These are phyloP conservation scores for Dendrothele bispora DNA, from an alignment of 768 basidiomycete species.

Conservation along the genomic window DNA sequence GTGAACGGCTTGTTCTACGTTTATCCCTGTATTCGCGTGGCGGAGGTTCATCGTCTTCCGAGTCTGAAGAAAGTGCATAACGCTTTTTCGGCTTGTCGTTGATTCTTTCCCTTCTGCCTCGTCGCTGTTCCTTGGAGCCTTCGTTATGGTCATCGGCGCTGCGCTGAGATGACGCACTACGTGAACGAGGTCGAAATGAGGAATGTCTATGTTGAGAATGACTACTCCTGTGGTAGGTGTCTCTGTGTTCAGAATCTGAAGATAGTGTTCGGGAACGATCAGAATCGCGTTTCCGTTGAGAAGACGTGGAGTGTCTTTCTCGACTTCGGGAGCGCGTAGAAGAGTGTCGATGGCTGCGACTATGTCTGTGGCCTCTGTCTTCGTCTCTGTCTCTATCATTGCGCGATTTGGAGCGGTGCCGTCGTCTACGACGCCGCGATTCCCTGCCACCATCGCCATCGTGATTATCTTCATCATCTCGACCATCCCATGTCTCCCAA, in stretches of 20 bases:
- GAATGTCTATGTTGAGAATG: neutral
- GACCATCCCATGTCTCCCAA: conserved; percentile 52
- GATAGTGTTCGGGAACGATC: too few relatives aligned
- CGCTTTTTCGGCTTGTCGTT: conserved; percentile 2
- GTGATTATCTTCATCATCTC: conserved; percentile 35
- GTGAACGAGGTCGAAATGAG: conserved; percentile 1
- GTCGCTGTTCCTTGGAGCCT: too few relatives aligned
- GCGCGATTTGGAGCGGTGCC: conserved; percentile 7
- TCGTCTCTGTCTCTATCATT: neutral
- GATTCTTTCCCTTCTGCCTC: too few relatives aligned
- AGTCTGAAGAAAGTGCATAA: conserved; percentile 19
- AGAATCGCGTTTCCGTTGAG: neutral
- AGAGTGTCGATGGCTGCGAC: conserved; percentile 14
- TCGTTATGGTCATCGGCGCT: too few relatives aligned
- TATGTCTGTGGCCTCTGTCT: conserved; percentile 2
- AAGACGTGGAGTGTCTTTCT: conserved; percentile 13
- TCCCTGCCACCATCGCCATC: conserved; percentile 23
- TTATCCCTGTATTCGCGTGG: too few relatives aligned
- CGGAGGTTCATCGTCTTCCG: conserved; percentile 2
- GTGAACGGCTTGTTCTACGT: too few relatives aligned
- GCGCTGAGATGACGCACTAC: conserved; percentile 1
- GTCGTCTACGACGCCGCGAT: conserved; percentile 14
- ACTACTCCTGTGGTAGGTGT: too few relatives aligned
- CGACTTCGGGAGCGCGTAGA: conserved; percentile 18
- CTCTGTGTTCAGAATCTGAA: too few relatives aligned